Evolutionary conservation across 768 basidiomycete genomes (phyloP).

Genomic region (Trametes sanguinea): DNA sequence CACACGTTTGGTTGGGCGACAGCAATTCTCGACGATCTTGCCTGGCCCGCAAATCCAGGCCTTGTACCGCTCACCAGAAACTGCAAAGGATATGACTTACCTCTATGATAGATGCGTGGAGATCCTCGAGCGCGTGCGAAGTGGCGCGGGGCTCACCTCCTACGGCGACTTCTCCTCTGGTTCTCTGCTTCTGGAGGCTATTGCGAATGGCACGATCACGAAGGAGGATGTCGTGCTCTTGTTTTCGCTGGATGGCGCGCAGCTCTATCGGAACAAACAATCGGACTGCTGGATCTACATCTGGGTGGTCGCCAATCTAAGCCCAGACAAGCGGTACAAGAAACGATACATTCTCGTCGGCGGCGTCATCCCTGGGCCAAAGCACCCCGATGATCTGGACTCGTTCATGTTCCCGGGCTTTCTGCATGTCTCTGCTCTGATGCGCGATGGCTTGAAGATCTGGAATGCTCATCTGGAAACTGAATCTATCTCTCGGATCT

Average conservation of each 20-base stretch:
- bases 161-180: neutral
- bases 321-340: conserved; percentile 32
- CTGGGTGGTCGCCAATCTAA: conserved; percentile 30
- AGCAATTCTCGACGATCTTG: conserved; percentile 41
- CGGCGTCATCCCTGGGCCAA: conserved; percentile 34
- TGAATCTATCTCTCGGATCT: neutral
- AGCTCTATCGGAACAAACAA: conserved; percentile 33
- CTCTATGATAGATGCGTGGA: conserved; percentile 6
- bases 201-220: conserved; percentile 30
- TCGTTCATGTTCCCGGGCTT: conserved; percentile 36
- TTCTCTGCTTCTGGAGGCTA: conserved; percentile 29
- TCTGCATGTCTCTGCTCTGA: conserved; percentile 32
- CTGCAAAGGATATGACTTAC: conserved; percentile 35
- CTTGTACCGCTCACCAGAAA: conserved; percentile 23
- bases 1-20: conserved; percentile 29
- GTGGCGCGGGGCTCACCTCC: neutral
- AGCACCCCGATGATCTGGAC: conserved; percentile 37
- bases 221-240: conserved; percentile 30
- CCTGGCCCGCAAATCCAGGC: conserved; percentile 48
- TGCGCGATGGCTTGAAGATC: conserved; percentile 30
- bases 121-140: neutral
- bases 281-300: conserved; percentile 38
- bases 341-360: conserved; percentile 30
- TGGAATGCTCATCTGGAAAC: conserved; percentile 29
- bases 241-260: conserved; percentile 30